Conservation (phyloP, 2,329 filamentous ascomycete genomes). For the Clonostachys solani region DNA sequence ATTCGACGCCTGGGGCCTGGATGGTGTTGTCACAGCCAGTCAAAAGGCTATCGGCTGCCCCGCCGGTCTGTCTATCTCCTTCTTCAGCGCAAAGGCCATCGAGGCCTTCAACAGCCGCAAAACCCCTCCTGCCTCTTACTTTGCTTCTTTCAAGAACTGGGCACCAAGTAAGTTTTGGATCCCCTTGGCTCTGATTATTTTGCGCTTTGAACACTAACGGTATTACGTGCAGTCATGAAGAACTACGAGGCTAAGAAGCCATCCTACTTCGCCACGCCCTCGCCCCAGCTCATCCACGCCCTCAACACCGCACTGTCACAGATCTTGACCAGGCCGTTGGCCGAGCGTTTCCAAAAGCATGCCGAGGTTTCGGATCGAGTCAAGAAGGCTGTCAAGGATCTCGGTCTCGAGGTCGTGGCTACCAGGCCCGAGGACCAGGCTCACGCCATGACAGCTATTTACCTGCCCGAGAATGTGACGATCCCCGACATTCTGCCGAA, state of each 20-base stretch:
- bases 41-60: slow-evolving; percentile 97
- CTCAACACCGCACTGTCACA: slow-evolving; percentile 85
- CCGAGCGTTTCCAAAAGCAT: slow-evolving; percentile 81
- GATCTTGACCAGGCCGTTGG: slow-evolving; percentile 75
- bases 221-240: slow-evolving; percentile 69
- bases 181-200: background rate
- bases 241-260: slow-evolving; percentile 98
- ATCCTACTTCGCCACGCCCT: slow-evolving; percentile 96
- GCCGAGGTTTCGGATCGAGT: slow-evolving; percentile 75
- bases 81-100: slow-evolving; percentile 87
- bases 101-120: slow-evolving; percentile 76
- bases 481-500: slow-evolving; percentile 81
- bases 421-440: slow-evolving; percentile 85
- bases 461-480: slow-evolving; percentile 79
- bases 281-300: slow-evolving; percentile 88
- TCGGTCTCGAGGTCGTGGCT: slow-evolving; percentile 86
- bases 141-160: slow-evolving; percentile 97
- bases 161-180: slow-evolving; percentile 65
- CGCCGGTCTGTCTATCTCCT: slow-evolving; percentile 88
- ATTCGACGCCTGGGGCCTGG: slow-evolving; percentile 92
- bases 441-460: slow-evolving; percentile 97
- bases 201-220: background rate
- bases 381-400: slow-evolving; percentile 74
- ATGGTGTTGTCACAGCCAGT: slow-evolving; percentile 88
- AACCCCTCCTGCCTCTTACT: slow-evolving; percentile 81